Evolutionary conservation across 106 monocot genomes (phyloP), one percentile per base, ranked within the genome.

Genomic region (Dendrobium nobile): DNA sequence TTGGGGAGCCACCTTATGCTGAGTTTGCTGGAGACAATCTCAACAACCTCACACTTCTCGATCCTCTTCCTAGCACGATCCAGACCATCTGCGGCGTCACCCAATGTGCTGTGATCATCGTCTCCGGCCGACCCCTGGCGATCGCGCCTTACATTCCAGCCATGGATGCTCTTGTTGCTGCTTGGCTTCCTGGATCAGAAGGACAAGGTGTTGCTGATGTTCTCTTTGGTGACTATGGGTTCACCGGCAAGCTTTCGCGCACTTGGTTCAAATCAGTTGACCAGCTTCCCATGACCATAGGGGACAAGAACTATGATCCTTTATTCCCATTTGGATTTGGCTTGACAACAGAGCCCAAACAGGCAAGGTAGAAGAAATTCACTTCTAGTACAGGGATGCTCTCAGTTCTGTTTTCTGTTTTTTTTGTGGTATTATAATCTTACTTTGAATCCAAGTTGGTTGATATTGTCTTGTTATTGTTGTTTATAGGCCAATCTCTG

Each of bases 171-270:
- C 86, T 89, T 11, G 89, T 90, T 1, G 90, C 82, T 0, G 90
- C 90, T 3, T 90, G 90, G 89, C 86, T 89, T 48, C 89, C 89
- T 4, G 89, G 89, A 5, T 76, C 86, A 19, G 86, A 89, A 73
- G 89, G 84, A 18, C 79, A 79, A 17, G 89, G 89, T 0, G 70
- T 89, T 9, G 47, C 82, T 15, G 86, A 86, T 43, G 82, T 77
- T 4, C 16, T 86, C 1, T 82, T 67, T 28, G 82, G 82, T 9
- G 82, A 82, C 19, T 65, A 24, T 33, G 82, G 82, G 6, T 86
- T 86, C 42, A 55, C 82, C 0, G 86, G 86, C 0, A 86, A 80
- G 68, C 86, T 86, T 33, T 65, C 84, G 8, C 40, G 64, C 27
- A 80, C 80, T 37, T 75, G 73, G 79, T 84, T 84, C 77, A 41